Conservation (phyloP, 164 flowering plant genomes). For the Buxus sempervirens region DNA sequence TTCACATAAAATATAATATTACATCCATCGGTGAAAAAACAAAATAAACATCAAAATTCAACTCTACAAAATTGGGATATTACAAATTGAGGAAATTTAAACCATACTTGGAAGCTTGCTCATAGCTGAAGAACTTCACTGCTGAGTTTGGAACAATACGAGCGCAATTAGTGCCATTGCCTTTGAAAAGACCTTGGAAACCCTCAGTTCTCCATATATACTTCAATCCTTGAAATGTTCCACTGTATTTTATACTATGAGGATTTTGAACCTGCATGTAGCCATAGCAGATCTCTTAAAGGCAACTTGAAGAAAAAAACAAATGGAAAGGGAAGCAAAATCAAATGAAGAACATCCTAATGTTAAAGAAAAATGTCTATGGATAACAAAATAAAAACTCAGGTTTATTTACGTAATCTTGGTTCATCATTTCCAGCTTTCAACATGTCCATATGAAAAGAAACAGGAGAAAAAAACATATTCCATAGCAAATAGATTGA, state of each 20-base stretch:
- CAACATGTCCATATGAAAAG: neutral
- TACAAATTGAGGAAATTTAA: slow-evolving; percentile 4
- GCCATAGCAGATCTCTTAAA: slow-evolving; percentile 1
- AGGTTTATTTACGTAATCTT: no score
- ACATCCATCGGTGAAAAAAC: no score
- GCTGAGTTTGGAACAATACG: slow-evolving; percentile 97
- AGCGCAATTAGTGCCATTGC: slow-evolving; percentile 97
- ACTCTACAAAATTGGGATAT: neutral
- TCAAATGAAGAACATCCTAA: neutral
- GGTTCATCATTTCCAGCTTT: neutral
- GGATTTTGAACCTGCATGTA: slow-evolving; percentile 84
- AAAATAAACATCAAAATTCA: neutral
- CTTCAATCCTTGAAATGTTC: slow-evolving; percentile 90
- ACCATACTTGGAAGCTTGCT: slow-evolving; percentile 83
- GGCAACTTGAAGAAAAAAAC: neutral
- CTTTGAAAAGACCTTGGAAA: slow-evolving; percentile 86
- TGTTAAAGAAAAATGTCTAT: neutral
- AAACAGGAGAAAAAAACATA: neutral
- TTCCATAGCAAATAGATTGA: neutral
- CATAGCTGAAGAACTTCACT: slow-evolving; percentile 95
- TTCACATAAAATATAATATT: no score
- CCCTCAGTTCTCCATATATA: slow-evolving; percentile 95
- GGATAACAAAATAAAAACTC: neutral
- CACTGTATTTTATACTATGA: slow-evolving; percentile 82
- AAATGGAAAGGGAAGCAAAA: neutral